Evolutionary conservation across 73 alveolate species (phyloP).

Genomic region (Diophrys appendiculata): DNA sequence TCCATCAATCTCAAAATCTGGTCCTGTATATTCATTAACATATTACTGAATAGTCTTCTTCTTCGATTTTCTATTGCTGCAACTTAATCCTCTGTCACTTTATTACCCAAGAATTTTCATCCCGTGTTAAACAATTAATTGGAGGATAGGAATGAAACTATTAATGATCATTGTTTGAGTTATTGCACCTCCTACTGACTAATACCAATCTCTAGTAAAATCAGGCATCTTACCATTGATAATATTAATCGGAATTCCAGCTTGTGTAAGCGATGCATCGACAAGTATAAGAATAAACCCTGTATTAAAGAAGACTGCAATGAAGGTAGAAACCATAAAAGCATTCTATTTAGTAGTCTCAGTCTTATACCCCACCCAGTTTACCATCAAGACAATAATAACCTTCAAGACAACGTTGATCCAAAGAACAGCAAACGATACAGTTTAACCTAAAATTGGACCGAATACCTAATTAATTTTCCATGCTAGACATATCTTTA

Average conservation of each 20-base stretch:
- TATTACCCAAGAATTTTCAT: constrained; percentile 19
- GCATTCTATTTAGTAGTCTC: constrained; percentile 45
- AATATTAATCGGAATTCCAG: constrained; percentile 21
- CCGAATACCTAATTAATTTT: background rate
- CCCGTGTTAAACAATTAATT: constrained; percentile 31
- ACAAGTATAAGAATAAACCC: constrained; percentile 37
- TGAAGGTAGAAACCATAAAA: constrained; percentile 38
- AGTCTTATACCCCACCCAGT: constrained; percentile 30
- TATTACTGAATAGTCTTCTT: constrained; percentile 54
- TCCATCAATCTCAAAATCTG: constrained; percentile 63
- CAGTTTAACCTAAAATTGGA: background rate
- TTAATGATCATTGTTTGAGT: constrained; percentile 54
- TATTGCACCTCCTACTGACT: constrained; percentile 54
- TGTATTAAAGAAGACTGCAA: constrained; percentile 55
- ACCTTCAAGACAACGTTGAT: constrained; percentile 7
- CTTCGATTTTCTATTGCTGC: constrained; percentile 31
- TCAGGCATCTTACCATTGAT: constrained; percentile 58
- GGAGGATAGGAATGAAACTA: constrained; percentile 52
- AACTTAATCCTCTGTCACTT: constrained; percentile 39
- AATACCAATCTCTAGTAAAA: constrained; percentile 59
- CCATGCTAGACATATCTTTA: constrained; percentile 1
- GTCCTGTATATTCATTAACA: constrained; percentile 63
- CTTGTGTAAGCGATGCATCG: constrained; percentile 36
- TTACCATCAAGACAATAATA: background rate
- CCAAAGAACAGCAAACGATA: background rate